Evolutionary conservation across 768 basidiomycete species (phyloP), one percentile per base, ranked within the genome.

Genomic region (Phlebiopsis gigantea): DNA sequence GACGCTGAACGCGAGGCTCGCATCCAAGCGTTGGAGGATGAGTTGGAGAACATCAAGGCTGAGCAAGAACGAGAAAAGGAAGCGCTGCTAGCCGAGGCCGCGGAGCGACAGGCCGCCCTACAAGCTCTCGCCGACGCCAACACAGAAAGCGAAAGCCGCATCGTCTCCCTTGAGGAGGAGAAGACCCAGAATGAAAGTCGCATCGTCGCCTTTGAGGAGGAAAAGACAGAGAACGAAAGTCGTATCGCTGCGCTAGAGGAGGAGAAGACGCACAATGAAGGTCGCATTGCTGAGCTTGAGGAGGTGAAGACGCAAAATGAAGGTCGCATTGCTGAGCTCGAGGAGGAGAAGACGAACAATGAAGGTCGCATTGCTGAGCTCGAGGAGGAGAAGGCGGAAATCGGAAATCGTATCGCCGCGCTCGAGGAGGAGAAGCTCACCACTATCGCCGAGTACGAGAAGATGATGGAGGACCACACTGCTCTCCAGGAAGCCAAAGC

Each of bases 41-140:
- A 68, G 44, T 59, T 66, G 2, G 41, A 48, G 1, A 56, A 54
- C 1, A 60, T 64, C 12, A 58, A 58, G 19, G 63, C 59, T 30
- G 87, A 90, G 45, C 74, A 89, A 39, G 83, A 86, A 50, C 74
- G 76, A 47, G 90, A 90, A 66, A 79, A 77, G 54, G 77, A 82
- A 57, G 73, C 79, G 53, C 75, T 84, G 12, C 62, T 73, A 15
- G 78, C 80, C n/a, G 28, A 28, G 24, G 52, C 46, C 25, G 51
- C 52, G 4, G 51, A 53, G 25, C 57, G 28, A 4, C 25, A 48
- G 29, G 51, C 26, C 0, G 57, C 30, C 1, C 34, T n/a, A 2
- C 51, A 54, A 21, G n/a, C n/a, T n/a, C n/a, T n/a, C n/a, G n/a
- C n/a, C n/a, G n/a, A n/a, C n/a, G n/a, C n/a, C n/a, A n/a, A n/a